These are phyloP conservation scores for Mortierella sp. DNA, from an alignment of 371 early-diverging fungal genomes.

Conservation along the genomic window DNA sequence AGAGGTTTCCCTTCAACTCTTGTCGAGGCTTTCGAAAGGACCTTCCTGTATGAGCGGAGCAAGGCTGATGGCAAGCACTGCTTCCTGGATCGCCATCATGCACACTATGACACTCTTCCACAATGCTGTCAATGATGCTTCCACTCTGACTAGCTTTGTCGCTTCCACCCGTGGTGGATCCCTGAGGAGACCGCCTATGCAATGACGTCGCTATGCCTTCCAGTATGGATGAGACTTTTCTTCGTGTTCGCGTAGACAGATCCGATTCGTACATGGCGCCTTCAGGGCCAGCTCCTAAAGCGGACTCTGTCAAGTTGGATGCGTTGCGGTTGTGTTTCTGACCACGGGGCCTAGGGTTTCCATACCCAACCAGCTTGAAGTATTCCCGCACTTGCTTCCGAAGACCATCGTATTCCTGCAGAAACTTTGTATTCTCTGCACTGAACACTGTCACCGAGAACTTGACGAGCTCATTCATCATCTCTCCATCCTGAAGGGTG, in stretches of 20 bases:
- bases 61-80: not conserved
- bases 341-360: not conserved
- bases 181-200: conserved; percentile 12
- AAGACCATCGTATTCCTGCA: conserved; percentile 48
- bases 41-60: conserved; percentile 1
- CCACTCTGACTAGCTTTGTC: conserved; percentile 1
- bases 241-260: not conserved
- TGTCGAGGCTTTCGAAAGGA: conserved; percentile 19
- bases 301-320: not conserved
- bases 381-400: conserved; percentile 43
- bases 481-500: conserved; percentile 38
- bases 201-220: conserved; percentile 26
- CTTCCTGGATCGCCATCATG: not conserved
- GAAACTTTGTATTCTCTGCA: conserved; percentile 44
- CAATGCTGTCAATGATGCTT: not conserved
- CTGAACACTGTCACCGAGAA: conserved; percentile 48
- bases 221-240: conserved; percentile 12
- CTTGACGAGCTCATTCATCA: conserved; percentile 31
- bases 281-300: not conserved
- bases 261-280: conserved; percentile 1
- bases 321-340: not conserved
- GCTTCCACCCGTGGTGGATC: not conserved
- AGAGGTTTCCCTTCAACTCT: conserved; percentile 14
- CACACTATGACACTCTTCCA: conserved; percentile 1
- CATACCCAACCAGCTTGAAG: conserved; percentile 14